Percentiles rank a stretch among this genome's conserved stretches.
phyloP scores from a whole-genome alignment of 73 alveolate species.

The Blepharisma japonicum region DNA sequence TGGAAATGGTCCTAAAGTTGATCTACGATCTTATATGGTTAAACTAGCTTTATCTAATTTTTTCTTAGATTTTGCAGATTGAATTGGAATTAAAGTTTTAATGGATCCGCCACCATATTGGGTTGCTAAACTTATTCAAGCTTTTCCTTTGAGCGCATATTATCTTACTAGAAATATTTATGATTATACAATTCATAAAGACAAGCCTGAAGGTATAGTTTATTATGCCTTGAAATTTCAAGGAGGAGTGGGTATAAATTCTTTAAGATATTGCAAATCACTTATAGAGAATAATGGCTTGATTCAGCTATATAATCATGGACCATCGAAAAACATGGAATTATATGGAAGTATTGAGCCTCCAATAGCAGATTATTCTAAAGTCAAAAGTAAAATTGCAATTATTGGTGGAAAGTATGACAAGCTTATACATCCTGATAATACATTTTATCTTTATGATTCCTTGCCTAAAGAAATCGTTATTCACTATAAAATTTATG shows the following conservation, averaged over 20 bases:
- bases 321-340: not conserved
- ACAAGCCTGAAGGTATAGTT: not conserved
- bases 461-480: not conserved
- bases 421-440: not conserved
- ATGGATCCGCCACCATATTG: too few relatives aligned
- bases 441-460: not conserved
- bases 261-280: not conserved
- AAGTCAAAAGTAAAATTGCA: not conserved
- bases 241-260: not conserved
- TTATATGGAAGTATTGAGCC: not conserved
- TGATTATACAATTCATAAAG: not conserved
- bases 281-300: not conserved
- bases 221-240: not conserved
- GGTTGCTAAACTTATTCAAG: not conserved
- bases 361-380: not conserved
- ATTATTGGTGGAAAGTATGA: constrained; percentile 6
- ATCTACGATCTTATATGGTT: too few relatives aligned
- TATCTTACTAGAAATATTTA: not conserved
- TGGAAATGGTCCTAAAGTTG: not conserved
- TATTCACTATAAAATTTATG: not conserved
- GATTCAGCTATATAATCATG: not conserved
- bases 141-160: not conserved
- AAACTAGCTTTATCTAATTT: too few relatives aligned
- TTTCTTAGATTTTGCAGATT: too few relatives aligned
- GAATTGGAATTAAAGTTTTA: too few relatives aligned